phyloP scores from a whole-genome alignment of 2,329 filamentous ascomycete species.

The Pestalotiopsis sp. region DNA sequence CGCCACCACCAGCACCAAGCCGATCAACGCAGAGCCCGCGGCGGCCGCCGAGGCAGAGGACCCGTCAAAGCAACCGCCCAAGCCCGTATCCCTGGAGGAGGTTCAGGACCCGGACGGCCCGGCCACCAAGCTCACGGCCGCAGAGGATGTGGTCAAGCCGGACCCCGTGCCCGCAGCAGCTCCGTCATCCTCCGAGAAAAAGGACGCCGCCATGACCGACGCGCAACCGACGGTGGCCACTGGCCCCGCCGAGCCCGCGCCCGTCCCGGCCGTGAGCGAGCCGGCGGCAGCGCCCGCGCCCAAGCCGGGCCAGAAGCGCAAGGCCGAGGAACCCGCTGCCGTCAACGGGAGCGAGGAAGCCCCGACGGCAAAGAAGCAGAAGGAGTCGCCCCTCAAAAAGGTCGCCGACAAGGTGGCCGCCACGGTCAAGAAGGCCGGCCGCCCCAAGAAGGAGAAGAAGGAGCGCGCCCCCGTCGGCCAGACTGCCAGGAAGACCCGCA shows the following conservation, averaged over 20 bases:
- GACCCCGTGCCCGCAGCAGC: background rate
- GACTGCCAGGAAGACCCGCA: constrained; percentile 42
- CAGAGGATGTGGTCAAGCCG: constrained; percentile 24
- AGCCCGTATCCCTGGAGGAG: constrained; percentile 32
- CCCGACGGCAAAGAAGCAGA: constrained; percentile 43
- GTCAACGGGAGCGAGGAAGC: constrained; percentile 25
- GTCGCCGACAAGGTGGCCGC: constrained; percentile 33
- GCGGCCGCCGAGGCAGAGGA: constrained; percentile 19
- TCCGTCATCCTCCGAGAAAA: background rate
- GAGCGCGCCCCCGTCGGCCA: constrained; percentile 33
- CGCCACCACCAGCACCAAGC: constrained; percentile 10
- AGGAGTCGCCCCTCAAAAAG: constrained; percentile 24
- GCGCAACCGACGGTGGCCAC: background rate
- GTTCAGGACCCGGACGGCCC: constrained; percentile 29
- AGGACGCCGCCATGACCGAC: constrained; percentile 2
- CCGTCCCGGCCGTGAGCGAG: constrained; percentile 5
- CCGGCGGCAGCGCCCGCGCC: background rate
- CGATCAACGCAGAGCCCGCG: constrained; percentile 18
- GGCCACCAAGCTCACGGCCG: constrained; percentile 18
- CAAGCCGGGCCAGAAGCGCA: constrained; percentile 18
- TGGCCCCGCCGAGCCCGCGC: background rate
- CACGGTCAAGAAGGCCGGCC: constrained; percentile 33
- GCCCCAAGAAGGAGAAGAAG: constrained; percentile 38
- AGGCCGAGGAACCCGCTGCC: constrained; percentile 18
- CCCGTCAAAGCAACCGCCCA: constrained; percentile 25